Base-by-base conservation (phyloP, 495 filamentous ascomycete species). In the Acidomyces sp. region DNA sequence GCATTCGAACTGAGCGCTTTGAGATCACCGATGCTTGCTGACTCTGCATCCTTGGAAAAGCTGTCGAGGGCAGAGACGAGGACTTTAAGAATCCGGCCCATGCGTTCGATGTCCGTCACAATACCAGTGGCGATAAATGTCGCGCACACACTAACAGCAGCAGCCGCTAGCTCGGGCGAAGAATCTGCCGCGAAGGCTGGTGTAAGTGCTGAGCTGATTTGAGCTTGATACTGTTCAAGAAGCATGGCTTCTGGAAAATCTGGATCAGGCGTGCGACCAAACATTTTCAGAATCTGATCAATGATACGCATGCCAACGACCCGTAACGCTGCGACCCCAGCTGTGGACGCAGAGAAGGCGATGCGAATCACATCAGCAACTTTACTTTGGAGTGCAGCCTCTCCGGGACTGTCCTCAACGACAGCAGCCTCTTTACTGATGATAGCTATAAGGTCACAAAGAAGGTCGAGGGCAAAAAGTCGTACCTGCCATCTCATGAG, bases 61-160 rank as follows among this genome's bases (percentile, higher is more conserved):
- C 87, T 93, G 53, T 94, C 90, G 13, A 99, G 68, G 0, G 88
- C 87, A 19, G 82, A 80, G 11, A 95, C 84, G 6, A 99, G 63
- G 0, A 94, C 78, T 61, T 88, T 94, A 24, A 99, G 64, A 34
- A 99, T 99, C 39, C 90, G 72, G 16, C 90, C 90, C 90, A 99
- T 99, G 4, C 92, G 78, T 46, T 99, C 90, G 22, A 99, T 77
- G 62, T 95, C 88, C 2, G 84, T 95, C 16, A 99, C 92, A 37
- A 99, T 94, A 13, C 90, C 92, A 0, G 88, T 93, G 2, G 88
- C 80, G 55, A 99, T 88, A 59, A 99, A 99, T 0, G 79, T 81
- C 16, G 85, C 92, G 43, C 90, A 96, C n/a, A 99, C 92, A 57
- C 92, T 93, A 33, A 99, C 83, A 25, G 90, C 90, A 48, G 92